Conservation (phyloP, 169 alveolate genomes). For the Cryptosporidium baileyi region DNA sequence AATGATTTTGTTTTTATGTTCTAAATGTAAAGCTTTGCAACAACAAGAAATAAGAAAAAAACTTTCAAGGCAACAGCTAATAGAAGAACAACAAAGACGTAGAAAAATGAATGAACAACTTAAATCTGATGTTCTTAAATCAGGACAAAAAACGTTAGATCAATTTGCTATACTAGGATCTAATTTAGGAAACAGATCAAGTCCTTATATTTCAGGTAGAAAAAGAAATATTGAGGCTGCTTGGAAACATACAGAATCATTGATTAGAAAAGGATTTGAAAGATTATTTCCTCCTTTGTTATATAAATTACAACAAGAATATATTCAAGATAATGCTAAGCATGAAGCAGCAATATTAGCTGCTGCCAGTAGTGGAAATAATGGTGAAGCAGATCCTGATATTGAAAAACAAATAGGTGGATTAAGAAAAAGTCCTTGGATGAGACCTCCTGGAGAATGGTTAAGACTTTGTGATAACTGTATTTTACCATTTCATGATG, state of each 20-base stretch:
- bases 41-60: constrained; percentile 86
- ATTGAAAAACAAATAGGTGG: constrained; percentile 53
- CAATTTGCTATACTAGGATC: constrained; percentile 20
- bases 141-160: constrained; percentile 48
- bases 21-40: constrained; percentile 88
- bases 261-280: constrained; percentile 52
- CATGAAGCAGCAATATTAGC: constrained; percentile 68
- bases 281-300: constrained; percentile 42
- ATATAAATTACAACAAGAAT: constrained; percentile 54
- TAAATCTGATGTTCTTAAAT: constrained; percentile 62
- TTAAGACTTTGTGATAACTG: constrained; percentile 60
- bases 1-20: constrained; percentile 87
- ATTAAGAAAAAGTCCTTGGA: constrained; percentile 61
- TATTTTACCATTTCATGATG: constrained; percentile 57
- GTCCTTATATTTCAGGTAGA: constrained; percentile 53
- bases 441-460: constrained; percentile 71
- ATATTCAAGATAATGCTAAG: constrained; percentile 54
- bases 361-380: constrained; percentile 23
- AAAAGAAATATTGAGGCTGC: constrained; percentile 65
- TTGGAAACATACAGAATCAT: constrained; percentile 55
- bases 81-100: constrained; percentile 59
- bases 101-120: constrained; percentile 68
- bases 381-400: constrained; percentile 39
- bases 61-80: constrained; percentile 83
- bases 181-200: neutral